Percentiles rank a stretch among this genome's conserved stretches.
These are phyloP conservation scores for Xylariaceae sp. DNA, from an alignment of 2,329 filamentous ascomycete genomes.

Conservation along the genomic window DNA sequence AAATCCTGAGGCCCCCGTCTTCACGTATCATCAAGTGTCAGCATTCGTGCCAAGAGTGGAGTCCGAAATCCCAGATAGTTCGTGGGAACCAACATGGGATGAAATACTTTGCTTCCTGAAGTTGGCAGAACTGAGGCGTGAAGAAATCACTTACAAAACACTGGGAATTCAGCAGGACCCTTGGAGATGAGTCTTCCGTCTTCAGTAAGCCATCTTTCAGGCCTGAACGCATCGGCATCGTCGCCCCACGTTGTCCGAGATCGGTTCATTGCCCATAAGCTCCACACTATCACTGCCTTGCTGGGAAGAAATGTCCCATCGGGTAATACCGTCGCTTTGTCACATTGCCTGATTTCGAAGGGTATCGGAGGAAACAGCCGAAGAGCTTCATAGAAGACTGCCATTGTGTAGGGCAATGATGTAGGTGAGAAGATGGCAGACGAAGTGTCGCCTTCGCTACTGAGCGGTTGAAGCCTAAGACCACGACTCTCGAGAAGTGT, in stretches of 20 bases:
- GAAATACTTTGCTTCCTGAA: neutral
- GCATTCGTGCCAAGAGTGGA: neutral
- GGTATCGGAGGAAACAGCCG: constrained; percentile 60
- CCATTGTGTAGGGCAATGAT: constrained; percentile 51
- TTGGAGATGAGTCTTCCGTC: constrained; percentile 40
- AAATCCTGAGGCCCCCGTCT: constrained; percentile 52
- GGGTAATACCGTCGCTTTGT: constrained; percentile 47
- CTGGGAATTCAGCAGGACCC: constrained; percentile 53
- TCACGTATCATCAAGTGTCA: neutral
- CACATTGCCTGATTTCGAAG: constrained; percentile 59
- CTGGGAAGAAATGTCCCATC: constrained; percentile 55
- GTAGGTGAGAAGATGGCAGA: constrained; percentile 38
- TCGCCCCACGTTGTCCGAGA: constrained; percentile 52
- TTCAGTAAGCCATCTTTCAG: constrained; percentile 50
- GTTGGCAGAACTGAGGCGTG: too few relatives aligned
- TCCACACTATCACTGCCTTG: constrained; percentile 55
- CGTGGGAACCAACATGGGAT: too few relatives aligned
- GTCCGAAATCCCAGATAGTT: too few relatives aligned
- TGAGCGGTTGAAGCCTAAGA: constrained; percentile 4
- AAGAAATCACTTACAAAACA: constrained; percentile 45
- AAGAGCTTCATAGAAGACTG: constrained; percentile 57
- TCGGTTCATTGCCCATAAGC: constrained; percentile 59
- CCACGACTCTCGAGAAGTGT: constrained; percentile 19
- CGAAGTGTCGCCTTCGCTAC: constrained; percentile 16
- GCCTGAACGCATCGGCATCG: constrained; percentile 51